A percentile compares a stretch with the other conserved stretches of the same genome.
phyloP scores from a whole-genome alignment of 2,329 filamentous ascomycete genomes.

The Diaporthe nobilis region DNA sequence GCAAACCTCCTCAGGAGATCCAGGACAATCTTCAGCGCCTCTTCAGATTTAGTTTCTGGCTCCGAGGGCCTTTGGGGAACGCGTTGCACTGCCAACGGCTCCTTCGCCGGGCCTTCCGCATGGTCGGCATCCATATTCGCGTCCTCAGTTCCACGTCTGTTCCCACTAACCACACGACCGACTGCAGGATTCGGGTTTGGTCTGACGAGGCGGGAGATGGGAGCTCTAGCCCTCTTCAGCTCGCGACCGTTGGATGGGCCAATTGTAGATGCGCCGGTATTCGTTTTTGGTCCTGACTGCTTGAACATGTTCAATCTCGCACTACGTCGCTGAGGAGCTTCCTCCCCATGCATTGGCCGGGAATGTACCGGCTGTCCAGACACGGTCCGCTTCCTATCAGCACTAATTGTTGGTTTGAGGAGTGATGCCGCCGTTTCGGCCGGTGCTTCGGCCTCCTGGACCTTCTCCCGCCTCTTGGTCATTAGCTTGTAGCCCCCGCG shows the following conservation, averaged over 20 bases:
- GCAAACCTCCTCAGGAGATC: slow-evolving; percentile 88
- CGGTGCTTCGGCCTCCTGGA: slow-evolving; percentile 55
- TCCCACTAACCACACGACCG: slow-evolving; percentile 90
- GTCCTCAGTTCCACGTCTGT: slow-evolving; percentile 80
- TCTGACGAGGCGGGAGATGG: slow-evolving; percentile 75
- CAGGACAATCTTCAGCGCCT: slow-evolving; percentile 82
- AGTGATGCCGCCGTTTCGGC: slow-evolving; percentile 57
- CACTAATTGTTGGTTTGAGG: slow-evolving; percentile 59
- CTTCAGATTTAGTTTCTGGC: slow-evolving; percentile 75
- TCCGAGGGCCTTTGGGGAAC: slow-evolving; percentile 58
- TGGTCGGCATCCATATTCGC: slow-evolving; percentile 78
- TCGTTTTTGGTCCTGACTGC: slow-evolving; percentile 76
- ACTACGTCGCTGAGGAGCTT: slow-evolving; percentile 78
- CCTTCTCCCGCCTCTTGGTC: slow-evolving; percentile 57
- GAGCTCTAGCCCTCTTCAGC: slow-evolving; percentile 86
- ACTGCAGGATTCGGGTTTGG: slow-evolving; percentile 79
- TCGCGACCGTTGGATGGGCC: slow-evolving; percentile 77
- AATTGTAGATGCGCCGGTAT: slow-evolving; percentile 68
- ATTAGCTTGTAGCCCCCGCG: slow-evolving; percentile 73
- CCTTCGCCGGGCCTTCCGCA: slow-evolving; percentile 69
- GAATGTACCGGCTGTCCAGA: slow-evolving; percentile 81
- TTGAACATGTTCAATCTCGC: slow-evolving; percentile 79
- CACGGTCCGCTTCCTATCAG: slow-evolving; percentile 90
- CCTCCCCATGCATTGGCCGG: slow-evolving; percentile 66
- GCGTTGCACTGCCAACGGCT: slow-evolving; percentile 55